These are phyloP conservation scores for Podochytrium sp. DNA, from an alignment of 192 early-diverging fungal genomes.

Conservation along the genomic window DNA sequence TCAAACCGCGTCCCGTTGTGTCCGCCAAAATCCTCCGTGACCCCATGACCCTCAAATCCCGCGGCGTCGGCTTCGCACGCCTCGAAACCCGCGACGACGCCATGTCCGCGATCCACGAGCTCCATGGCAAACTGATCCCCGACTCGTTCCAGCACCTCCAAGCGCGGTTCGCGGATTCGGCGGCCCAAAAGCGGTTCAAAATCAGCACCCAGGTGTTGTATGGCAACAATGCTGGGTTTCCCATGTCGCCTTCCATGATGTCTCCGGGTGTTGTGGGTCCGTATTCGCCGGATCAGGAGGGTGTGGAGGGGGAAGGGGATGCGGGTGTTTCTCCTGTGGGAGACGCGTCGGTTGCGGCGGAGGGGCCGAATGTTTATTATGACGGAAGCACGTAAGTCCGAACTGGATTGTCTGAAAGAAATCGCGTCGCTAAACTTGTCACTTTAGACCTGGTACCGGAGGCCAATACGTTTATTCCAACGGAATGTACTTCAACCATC, in stretches of 20 bases:
- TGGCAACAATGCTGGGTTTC: not conserved
- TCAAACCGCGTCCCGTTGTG: conserved; percentile 65
- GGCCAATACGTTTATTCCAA: not conserved
- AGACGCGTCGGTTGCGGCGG: too few relatives aligned
- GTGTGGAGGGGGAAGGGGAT: too few relatives aligned
- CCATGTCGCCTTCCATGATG: conserved; percentile 2
- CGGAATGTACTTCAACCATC: not conserved
- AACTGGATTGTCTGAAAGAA: too few relatives aligned
- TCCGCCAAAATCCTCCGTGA: conserved; percentile 79
- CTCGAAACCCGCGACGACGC: conserved; percentile 76
- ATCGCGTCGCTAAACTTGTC: too few relatives aligned
- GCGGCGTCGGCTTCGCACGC: conserved; percentile 81
- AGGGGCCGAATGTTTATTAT: too few relatives aligned
- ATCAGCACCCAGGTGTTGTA: conserved; percentile 21
- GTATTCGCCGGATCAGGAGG: too few relatives aligned
- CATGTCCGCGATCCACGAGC: conserved; percentile 64
- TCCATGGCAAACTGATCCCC: conserved; percentile 63
- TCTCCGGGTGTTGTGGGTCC: too few relatives aligned
- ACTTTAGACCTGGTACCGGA: not conserved
- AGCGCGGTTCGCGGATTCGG: conserved; percentile 79
- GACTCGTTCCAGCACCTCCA: conserved; percentile 68
- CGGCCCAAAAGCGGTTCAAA: conserved; percentile 80
- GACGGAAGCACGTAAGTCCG: too few relatives aligned
- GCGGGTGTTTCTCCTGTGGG: too few relatives aligned
- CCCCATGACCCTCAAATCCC: conserved; percentile 60